Evolutionary conservation across 805 yeast genomes (phyloP).

Genomic region (Starmerella cellae): DNA sequence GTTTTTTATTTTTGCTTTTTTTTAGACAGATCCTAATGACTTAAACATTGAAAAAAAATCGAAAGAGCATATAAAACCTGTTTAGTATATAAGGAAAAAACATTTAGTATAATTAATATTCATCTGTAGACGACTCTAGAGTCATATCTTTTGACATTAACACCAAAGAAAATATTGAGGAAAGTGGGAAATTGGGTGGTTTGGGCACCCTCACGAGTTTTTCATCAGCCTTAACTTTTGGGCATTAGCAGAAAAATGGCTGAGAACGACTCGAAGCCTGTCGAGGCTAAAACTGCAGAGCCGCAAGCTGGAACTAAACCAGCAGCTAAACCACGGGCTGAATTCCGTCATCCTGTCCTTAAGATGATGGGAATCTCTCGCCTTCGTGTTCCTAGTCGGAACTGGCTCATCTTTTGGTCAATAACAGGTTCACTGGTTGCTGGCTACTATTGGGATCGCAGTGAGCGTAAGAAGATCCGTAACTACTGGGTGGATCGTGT

Average conservation of each 20-base stretch:
- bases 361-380: conserved; percentile 73
- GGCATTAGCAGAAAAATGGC: no score
- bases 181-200: no score
- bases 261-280: no score
- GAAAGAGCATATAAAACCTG: no score
- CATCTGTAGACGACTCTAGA: no score
- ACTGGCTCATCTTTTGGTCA: conserved; percentile 84
- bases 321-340: conserved; percentile 7
- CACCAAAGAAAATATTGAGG: no score
- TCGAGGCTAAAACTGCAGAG: not conserved
- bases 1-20: not conserved
- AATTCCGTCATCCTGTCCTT: conserved; percentile 52
- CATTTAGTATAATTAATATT: no score
- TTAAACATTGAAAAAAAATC: not conserved
- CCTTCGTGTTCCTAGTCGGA: conserved; percentile 69
- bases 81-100: no score
- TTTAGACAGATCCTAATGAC: not conserved
- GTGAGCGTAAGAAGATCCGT: conserved; percentile 54
- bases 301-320: not conserved
- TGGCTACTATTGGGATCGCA: conserved; percentile 67
- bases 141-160: no score
- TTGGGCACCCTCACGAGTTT: no score
- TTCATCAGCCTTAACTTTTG: no score
- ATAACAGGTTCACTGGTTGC: conserved; percentile 54
- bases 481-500: conserved; percentile 52